Conservation (phyloP, 192 early-diverging fungal species). For the Podila epicladia region DNA sequence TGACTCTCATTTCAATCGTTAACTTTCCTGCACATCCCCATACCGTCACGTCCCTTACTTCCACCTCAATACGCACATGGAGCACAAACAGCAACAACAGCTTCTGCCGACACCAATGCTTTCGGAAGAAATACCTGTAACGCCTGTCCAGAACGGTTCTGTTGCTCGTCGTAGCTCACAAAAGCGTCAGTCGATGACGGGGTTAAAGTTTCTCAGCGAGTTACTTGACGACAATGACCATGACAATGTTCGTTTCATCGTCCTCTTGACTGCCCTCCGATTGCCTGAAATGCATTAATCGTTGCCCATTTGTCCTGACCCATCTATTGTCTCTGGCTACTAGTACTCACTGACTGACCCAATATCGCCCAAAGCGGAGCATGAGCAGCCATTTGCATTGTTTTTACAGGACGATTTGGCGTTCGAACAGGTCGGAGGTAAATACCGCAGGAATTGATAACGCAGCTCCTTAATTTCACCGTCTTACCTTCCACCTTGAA, state of each 20-base stretch:
- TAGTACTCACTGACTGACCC: conserved; percentile 1
- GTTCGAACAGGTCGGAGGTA: conserved; percentile 50
- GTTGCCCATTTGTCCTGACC: background rate
- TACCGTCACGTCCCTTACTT: background rate
- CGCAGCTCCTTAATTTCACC: too few relatives aligned
- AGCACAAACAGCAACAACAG: background rate
- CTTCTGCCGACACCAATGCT: background rate
- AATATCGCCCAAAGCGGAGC: conserved; percentile 24
- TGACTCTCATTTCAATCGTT: background rate
- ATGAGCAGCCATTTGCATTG: conserved; percentile 20
- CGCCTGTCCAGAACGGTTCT: conserved; percentile 6
- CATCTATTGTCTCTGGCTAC: too few relatives aligned
- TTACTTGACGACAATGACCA: conserved; percentile 44
- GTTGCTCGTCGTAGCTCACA: conserved; percentile 32
- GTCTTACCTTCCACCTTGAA: too few relatives aligned
- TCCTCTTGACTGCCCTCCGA: background rate
- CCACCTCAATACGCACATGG: background rate
- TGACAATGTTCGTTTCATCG: conserved; percentile 7
- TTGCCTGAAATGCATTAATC: background rate
- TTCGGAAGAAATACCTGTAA: conserved; percentile 3
- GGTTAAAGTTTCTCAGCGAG: conserved; percentile 40
- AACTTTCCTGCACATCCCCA: background rate
- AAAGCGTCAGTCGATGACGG: conserved; percentile 41
- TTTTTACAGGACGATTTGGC: conserved; percentile 40
- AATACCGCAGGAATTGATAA: too few relatives aligned